Conservation (phyloP, 306 rosid species). For the Canavalia gladiata region DNA sequence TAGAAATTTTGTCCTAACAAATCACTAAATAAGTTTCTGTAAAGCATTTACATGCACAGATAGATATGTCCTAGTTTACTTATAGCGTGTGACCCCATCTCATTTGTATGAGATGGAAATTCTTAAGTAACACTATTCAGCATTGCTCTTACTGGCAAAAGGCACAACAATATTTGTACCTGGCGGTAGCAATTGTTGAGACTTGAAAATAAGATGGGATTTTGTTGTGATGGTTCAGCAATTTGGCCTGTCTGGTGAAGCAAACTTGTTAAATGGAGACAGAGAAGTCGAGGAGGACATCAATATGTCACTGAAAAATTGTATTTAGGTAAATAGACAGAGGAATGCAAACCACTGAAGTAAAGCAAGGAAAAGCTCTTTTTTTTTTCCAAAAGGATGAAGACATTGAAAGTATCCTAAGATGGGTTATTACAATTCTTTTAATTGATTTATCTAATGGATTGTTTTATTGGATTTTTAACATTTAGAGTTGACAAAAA, state of each 20-base stretch:
- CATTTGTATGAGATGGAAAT: conserved; percentile 3
- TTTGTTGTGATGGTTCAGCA: background rate
- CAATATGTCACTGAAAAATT: background rate
- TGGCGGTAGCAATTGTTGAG: background rate
- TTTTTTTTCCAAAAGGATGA: background rate
- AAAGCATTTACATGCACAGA: background rate
- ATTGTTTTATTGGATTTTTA: conserved; percentile 21
- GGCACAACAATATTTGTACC: background rate
- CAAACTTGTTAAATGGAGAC: conserved; percentile 1
- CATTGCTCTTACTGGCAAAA: background rate
- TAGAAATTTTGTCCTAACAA: background rate
- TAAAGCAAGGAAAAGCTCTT: background rate
- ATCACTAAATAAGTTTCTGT: conserved; percentile 24
- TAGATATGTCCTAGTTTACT: conserved; percentile 13
- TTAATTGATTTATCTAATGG: background rate
- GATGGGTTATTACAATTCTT: conserved; percentile 1
- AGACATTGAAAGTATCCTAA: background rate
- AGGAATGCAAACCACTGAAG: background rate
- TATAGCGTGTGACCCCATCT: background rate
- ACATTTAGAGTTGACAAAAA: conserved; percentile 22
- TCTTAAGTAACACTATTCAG: background rate
- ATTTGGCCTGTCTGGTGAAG: background rate
- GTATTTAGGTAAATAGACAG: background rate
- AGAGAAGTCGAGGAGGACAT: background rate
- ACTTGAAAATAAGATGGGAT: background rate